Conservation (phyloP, 768 basidiomycete genomes). For the Pisolithus albus region DNA sequence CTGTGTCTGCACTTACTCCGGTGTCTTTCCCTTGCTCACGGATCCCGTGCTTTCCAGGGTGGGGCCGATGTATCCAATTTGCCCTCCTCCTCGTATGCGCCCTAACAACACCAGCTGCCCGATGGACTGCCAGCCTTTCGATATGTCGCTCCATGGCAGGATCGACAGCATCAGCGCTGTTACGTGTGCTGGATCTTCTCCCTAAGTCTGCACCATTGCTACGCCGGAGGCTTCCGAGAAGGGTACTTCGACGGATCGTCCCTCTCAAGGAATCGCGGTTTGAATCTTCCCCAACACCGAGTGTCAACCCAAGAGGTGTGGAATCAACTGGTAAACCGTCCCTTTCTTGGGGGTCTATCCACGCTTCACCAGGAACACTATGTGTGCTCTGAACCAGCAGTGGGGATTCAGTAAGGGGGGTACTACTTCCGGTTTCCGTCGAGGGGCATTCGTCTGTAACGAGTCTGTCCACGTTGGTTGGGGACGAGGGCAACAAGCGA, state of each 20-base stretch:
- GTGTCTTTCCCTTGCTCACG: neutral
- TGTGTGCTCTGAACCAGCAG: conserved; percentile 24
- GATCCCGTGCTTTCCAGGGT: neutral
- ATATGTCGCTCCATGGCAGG: conserved; percentile 13
- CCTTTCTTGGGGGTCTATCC: conserved; percentile 56
- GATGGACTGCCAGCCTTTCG: conserved; percentile 26
- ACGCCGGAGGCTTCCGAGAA: conserved; percentile 4
- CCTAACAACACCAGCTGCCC: conserved; percentile 39
- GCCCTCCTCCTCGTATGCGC: conserved; percentile 34
- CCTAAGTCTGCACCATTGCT: conserved; percentile 12
- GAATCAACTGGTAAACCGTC: conserved; percentile 50
- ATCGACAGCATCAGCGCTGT: conserved; percentile 1
- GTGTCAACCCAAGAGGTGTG: conserved; percentile 16
- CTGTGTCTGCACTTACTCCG: neutral
- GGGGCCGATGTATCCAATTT: conserved; percentile 13
- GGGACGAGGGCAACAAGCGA: neutral
- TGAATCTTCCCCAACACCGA: neutral
- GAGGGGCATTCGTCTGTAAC: conserved; percentile 7
- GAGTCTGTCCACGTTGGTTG: conserved; percentile 3
- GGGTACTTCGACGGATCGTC: neutral
- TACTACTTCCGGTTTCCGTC: neutral
- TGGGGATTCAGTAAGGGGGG: conserved; percentile 7
- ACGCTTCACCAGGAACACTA: conserved; percentile 44
- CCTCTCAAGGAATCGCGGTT: neutral
- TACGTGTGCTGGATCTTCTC: neutral